phyloP scores from a whole-genome alignment of 2,329 filamentous ascomycete species.

The Fusarium sp. region DNA sequence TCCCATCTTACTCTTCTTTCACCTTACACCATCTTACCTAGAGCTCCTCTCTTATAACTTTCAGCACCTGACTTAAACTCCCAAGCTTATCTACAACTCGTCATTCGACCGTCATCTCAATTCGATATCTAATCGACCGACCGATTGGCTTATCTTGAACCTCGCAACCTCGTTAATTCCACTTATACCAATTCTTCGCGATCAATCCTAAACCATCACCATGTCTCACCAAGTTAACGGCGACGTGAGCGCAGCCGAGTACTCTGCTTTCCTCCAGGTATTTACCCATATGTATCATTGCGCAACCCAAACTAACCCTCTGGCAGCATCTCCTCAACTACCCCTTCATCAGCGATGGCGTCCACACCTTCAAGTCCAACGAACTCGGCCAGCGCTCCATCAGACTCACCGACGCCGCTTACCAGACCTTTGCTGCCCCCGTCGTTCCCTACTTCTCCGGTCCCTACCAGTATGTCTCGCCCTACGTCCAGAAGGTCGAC shows the following conservation, averaged over 20 bases:
- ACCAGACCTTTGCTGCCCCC: conserved; percentile 81
- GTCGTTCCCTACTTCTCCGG: conserved; percentile 77
- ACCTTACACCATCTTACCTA: conserved; percentile 19
- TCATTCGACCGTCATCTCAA: conserved; percentile 27
- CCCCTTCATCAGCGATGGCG: conserved; percentile 82
- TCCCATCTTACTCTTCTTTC: conserved; percentile 13
- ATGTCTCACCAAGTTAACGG: conserved; percentile 65
- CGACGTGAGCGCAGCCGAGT: conserved; percentile 59
- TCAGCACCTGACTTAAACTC: conserved; percentile 16
- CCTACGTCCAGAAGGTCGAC: conserved; percentile 88
- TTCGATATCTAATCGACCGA: conserved; percentile 11
- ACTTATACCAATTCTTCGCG: conserved; percentile 16
- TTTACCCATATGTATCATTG: not conserved
- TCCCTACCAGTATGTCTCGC: conserved; percentile 84
- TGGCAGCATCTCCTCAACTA: conserved; percentile 84
- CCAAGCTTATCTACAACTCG: conserved; percentile 20
- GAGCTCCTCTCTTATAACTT: conserved; percentile 7
- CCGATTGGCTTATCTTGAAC: conserved; percentile 24
- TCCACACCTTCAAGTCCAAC: conserved; percentile 83
- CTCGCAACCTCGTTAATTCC: not conserved
- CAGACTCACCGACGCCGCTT: conserved; percentile 79
- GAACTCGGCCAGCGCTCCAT: conserved; percentile 87
- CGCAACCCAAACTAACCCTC: conserved; percentile 11
- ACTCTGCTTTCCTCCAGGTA: conserved; percentile 64
- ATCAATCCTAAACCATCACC: conserved; percentile 44